Base-by-base conservation (phyloP, 1,284 basidiomycete genomes). In the Golubevia sp. region DNA sequence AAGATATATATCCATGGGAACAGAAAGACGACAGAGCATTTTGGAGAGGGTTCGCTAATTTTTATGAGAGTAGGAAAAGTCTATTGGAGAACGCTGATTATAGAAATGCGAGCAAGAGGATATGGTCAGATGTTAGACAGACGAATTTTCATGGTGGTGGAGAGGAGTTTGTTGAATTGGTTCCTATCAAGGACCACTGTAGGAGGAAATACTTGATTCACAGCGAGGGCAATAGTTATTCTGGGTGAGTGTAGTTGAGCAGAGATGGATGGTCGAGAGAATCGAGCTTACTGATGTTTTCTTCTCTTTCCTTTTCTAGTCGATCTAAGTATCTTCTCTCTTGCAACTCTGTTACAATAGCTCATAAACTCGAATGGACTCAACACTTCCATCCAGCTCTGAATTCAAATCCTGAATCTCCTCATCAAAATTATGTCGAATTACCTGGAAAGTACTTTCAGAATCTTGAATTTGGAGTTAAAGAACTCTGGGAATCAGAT, bases 381-480 rank as follows among this genome's bases (percentile, higher is more conserved):
- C 74, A 77, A 55, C 74, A 77, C 27, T 77, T 77, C 58, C 74
- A 77, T 27, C 68, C 74, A 2, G 74, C 74, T 2, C 64, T 77
- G 21, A 60, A 67, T 44, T 15, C 56, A 11, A 49, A 75, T 27
- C 49, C 63, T 15, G 11, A n/a, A 25, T 55, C 55, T 7, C 21
- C 50, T 0, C 30, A 58, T 27, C 73, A 74, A 52, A 75, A 75
- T 56, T 65, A 55, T 58, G 57, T 75, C 54, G 53, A 70, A 48
- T 59, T 75, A 0, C 44, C 57, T 2, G 73, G 72, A 0, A 69
- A 64, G 0, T 57, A 61, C n/a, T 75, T 75, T 49, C 23, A 30
- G 2, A 70, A 64, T 0, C 60, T 75, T 2, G 62, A 74, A 56
- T 57, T 71, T 49, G 62, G 58, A 2, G 57, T 60, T 8, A 11